A percentile compares a stretch with the other conserved stretches of the same genome.
Conservation (phyloP, 1,284 basidiomycete species). For the Trichosporon sp. region DNA sequence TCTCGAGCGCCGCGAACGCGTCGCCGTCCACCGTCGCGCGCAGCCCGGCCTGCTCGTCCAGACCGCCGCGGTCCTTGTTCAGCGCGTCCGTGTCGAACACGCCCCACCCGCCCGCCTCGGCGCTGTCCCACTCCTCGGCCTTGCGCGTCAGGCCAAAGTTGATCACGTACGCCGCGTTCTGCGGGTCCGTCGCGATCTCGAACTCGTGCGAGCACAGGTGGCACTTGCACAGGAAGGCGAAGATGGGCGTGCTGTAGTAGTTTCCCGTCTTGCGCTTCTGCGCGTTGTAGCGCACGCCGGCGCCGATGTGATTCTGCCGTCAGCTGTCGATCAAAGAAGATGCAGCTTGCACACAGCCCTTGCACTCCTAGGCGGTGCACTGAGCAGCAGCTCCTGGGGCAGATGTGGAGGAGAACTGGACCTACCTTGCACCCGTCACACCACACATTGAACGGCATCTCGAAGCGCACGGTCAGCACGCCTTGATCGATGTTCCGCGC, state of each 20-base stretch:
- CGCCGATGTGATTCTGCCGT: conserved; percentile 74
- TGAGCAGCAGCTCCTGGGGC: too few species aligned
- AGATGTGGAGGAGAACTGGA: background rate
- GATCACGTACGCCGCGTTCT: conserved; percentile 96
- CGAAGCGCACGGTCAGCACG: conserved; percentile 82
- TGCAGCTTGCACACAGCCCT: too few species aligned
- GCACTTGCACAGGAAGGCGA: conserved; percentile 92
- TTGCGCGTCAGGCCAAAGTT: conserved; percentile 82
- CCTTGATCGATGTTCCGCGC: conserved; percentile 87
- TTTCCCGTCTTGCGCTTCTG: conserved; percentile 96
- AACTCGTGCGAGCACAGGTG: conserved; percentile 90
- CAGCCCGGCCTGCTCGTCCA: background rate
- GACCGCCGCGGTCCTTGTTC: conserved; percentile 25
- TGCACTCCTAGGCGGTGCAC: too few species aligned
- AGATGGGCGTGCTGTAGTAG: conserved; percentile 93
- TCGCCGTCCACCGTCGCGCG: conserved; percentile 52
- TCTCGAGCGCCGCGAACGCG: conserved; percentile 81
- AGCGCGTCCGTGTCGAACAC: conserved; percentile 64
- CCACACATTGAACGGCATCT: conserved; percentile 96
- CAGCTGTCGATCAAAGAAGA: background rate
- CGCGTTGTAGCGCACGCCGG: conserved; percentile 97
- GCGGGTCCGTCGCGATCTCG: conserved; percentile 92
- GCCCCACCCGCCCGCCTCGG: conserved; percentile 88
- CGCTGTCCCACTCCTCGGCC: conserved; percentile 92
- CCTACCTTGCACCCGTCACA: conserved; percentile 76